Percentiles rank a stretch among this genome's conserved stretches.
Conservation (phyloP, 2,329 filamentous ascomycete genomes). For the Hirsutella minnesotensis region DNA sequence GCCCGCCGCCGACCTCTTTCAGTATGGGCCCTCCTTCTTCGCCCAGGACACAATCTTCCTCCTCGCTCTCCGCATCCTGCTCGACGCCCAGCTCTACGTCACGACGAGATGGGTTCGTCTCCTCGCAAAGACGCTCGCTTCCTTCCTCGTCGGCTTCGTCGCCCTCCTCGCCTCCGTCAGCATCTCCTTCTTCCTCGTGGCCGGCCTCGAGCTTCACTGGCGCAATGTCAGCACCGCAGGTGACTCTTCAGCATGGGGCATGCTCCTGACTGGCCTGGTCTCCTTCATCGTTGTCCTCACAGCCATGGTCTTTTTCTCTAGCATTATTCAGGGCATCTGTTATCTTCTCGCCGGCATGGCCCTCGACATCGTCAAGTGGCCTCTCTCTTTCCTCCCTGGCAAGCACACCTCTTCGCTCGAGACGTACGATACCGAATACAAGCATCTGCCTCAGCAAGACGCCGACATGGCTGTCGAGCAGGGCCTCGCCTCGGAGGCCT, state of each 20-base stretch:
- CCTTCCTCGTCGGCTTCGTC: slow-evolving; percentile 10
- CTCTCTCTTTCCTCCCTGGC: slow-evolving; percentile 6
- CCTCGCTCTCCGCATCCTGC: slow-evolving; percentile 14
- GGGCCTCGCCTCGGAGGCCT: slow-evolving; percentile 4
- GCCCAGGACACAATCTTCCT: slow-evolving; percentile 17
- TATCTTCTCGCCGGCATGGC: slow-evolving; percentile 10
- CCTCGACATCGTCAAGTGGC: slow-evolving; percentile 15
- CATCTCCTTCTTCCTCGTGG: slow-evolving; percentile 14
- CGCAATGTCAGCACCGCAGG: slow-evolving; percentile 18
- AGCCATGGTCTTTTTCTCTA: slow-evolving; percentile 8
- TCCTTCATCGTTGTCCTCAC: slow-evolving; percentile 11
- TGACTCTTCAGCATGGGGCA: slow-evolving; percentile 17
- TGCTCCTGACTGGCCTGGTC: slow-evolving; percentile 18
- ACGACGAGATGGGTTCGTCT: slow-evolving; percentile 4
- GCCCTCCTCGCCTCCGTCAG: slow-evolving; percentile 13
- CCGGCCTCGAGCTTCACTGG: slow-evolving; percentile 22
- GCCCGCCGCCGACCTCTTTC: slow-evolving; percentile 12
- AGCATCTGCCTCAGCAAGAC: slow-evolving; percentile 13
- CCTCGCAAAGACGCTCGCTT: slow-evolving; percentile 6
- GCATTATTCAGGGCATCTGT: slow-evolving; percentile 14
- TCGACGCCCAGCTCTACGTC: slow-evolving; percentile 9
- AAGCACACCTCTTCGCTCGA: background rate
- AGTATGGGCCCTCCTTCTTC: slow-evolving; percentile 19
- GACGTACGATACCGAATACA: slow-evolving; percentile 6
- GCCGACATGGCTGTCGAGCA: slow-evolving; percentile 7